These are phyloP conservation scores for Auriscalpium vulgare DNA, from an alignment of 768 basidiomycete genomes.

Conservation along the genomic window DNA sequence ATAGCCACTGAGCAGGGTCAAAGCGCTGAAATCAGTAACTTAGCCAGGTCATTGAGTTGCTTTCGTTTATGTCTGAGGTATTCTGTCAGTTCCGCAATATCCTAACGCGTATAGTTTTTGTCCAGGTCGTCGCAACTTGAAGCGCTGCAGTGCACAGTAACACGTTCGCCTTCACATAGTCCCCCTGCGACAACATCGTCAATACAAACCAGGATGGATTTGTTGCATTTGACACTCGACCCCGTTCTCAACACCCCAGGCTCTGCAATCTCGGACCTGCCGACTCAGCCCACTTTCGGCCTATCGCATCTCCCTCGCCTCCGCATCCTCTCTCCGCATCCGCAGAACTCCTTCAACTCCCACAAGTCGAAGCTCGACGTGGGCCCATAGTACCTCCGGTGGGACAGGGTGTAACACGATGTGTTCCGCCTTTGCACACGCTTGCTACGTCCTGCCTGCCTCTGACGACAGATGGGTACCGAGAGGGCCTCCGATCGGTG, in stretches of 20 bases:
- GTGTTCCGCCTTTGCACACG: slow-evolving; percentile 71
- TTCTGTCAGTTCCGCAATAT: no score
- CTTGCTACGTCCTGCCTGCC: slow-evolving; percentile 83
- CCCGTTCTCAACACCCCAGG: slow-evolving; percentile 38
- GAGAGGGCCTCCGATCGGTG: slow-evolving; percentile 80
- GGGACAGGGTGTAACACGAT: slow-evolving; percentile 95
- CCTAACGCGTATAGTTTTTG: no score
- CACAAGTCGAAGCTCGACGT: slow-evolving; percentile 3
- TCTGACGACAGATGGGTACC: slow-evolving; percentile 92
- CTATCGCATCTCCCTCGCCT: background rate
- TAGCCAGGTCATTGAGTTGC: no score
- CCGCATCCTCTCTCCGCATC: background rate
- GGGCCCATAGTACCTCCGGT: slow-evolving; percentile 56
- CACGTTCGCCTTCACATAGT: no score
- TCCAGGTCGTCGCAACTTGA: no score
- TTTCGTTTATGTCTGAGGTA: no score
- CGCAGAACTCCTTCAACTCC: slow-evolving; percentile 5
- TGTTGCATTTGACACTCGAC: no score
- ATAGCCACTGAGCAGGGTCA: no score
- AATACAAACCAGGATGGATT: no score
- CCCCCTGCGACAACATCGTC: no score
- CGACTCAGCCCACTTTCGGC: slow-evolving; percentile 30
- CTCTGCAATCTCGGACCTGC: slow-evolving; percentile 71
- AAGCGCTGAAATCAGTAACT: no score
- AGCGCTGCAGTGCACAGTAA: no score